Evolutionary conservation across 768 basidiomycete species (phyloP).

Genomic region (Pulveroboletus sp.): DNA sequence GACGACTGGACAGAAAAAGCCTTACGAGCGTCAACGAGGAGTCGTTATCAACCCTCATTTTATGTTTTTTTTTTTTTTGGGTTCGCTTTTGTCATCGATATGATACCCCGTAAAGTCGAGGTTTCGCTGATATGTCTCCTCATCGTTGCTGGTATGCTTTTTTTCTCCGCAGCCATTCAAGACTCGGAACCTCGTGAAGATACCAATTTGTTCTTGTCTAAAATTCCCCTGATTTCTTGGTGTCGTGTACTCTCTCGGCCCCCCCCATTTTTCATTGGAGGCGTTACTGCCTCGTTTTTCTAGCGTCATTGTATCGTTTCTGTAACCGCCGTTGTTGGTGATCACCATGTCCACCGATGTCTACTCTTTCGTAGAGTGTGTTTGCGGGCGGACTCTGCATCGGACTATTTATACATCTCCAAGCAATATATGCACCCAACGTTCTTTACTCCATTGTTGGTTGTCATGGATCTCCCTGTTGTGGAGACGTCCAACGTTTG

Average conservation of each 20-base stretch:
- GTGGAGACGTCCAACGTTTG: not conserved
- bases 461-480: not conserved
- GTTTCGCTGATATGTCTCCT: not conserved
- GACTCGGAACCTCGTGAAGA: constrained; percentile 9
- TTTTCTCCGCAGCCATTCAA: not conserved
- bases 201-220: constrained; percentile 4
- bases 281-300: not conserved
- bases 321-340: too few species aligned
- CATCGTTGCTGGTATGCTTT: not conserved
- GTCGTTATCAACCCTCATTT: not conserved
- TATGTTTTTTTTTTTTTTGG: not conserved
- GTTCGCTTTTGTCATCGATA: not conserved
- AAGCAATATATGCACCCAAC: not conserved
- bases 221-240: not conserved
- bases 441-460: not conserved
- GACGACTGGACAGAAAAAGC: not conserved
- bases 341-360: too few species aligned
- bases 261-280: too few species aligned
- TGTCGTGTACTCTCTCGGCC: not conserved
- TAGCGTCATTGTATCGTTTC: not conserved
- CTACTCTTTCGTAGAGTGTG: too few species aligned
- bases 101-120: not conserved
- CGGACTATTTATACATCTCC: too few species aligned
- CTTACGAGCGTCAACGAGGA: not conserved
- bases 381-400: too few species aligned